A percentile compares a stretch with the other conserved stretches of the same genome.
Evolutionary conservation across 768 basidiomycete species (phyloP).

Genomic region (Hirschioporus abietinus): DNA sequence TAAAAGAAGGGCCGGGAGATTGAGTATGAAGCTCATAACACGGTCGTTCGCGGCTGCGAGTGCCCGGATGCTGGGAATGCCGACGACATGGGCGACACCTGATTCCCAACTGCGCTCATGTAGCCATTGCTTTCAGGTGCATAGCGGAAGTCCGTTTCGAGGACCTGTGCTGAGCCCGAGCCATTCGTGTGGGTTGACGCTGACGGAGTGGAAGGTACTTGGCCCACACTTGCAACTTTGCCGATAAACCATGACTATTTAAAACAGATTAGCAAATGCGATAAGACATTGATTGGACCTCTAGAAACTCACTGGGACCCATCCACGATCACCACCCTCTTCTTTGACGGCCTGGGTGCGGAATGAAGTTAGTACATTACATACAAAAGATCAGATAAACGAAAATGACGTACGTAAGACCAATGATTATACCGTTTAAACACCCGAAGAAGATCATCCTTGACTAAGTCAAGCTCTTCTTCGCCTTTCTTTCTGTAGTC

Average conservation of each 20-base stretch:
- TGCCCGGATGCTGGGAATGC: constrained; percentile 52
- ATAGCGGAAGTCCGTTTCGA: constrained; percentile 18
- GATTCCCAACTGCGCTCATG: not conserved
- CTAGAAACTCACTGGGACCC: constrained; percentile 72
- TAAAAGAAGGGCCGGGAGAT: not conserved
- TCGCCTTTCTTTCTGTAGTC: constrained; percentile 92
- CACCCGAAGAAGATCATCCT: constrained; percentile 85
- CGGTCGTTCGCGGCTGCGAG: constrained; percentile 22
- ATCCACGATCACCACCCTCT: constrained; percentile 88
- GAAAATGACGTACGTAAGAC: constrained; percentile 65
- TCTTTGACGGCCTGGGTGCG: constrained; percentile 79
- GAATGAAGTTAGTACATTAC: constrained; percentile 12
- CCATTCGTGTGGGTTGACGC: constrained; percentile 23
- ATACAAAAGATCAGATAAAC: not conserved
- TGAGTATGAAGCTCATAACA: constrained; percentile 9
- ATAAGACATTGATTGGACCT: not conserved
- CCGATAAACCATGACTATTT: constrained; percentile 90
- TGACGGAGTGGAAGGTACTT: constrained; percentile 38
- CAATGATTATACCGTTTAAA: constrained; percentile 99
- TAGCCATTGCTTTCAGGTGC: constrained; percentile 8
- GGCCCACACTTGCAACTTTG: constrained; percentile 53
- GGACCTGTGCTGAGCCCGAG: constrained; percentile 4
- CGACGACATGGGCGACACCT: constrained; percentile 73
- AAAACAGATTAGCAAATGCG: constrained; percentile 12
- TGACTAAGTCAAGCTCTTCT: constrained; percentile 84